phyloP scores from a whole-genome alignment of 768 basidiomycete genomes.

The Lentinus tigrinus region DNA sequence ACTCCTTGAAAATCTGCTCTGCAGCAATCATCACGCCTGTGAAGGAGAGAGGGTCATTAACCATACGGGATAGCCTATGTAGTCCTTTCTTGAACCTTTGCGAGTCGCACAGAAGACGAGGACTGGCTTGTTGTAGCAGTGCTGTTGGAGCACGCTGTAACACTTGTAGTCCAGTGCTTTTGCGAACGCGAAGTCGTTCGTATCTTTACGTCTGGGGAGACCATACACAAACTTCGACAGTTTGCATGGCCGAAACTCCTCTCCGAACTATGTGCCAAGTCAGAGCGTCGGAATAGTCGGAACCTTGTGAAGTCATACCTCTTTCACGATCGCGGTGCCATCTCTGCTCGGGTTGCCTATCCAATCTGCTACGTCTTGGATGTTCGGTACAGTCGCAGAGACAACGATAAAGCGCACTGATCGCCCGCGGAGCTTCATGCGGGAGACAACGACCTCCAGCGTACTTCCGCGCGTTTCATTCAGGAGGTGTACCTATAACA shows the following conservation, averaged over 20 bases:
- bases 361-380: slow-evolving; percentile 88
- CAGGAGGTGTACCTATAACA: slow-evolving; percentile 79
- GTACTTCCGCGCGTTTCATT: slow-evolving; percentile 90
- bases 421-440: slow-evolving; percentile 80
- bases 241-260: slow-evolving; percentile 87
- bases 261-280: slow-evolving; percentile 67
- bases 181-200: slow-evolving; percentile 80
- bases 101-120: slow-evolving; percentile 88
- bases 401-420: slow-evolving; percentile 82
- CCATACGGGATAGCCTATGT: background rate
- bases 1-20: slow-evolving; percentile 73
- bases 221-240: slow-evolving; percentile 73
- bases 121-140: slow-evolving; percentile 79
- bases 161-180: slow-evolving; percentile 70
- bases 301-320: slow-evolving; percentile 41
- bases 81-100: slow-evolving; percentile 52
- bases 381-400: slow-evolving; percentile 94
- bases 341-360: slow-evolving; percentile 50
- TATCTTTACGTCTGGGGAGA: slow-evolving; percentile 54
- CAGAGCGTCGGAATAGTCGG: background rate
- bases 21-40: slow-evolving; percentile 59
- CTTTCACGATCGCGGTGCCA: slow-evolving; percentile 60
- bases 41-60: slow-evolving; percentile 1
- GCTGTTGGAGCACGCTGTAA: slow-evolving; percentile 67
- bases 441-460: slow-evolving; percentile 90